Base-by-base conservation (phyloP, 768 basidiomycete species). In the Clavulina sp. region DNA sequence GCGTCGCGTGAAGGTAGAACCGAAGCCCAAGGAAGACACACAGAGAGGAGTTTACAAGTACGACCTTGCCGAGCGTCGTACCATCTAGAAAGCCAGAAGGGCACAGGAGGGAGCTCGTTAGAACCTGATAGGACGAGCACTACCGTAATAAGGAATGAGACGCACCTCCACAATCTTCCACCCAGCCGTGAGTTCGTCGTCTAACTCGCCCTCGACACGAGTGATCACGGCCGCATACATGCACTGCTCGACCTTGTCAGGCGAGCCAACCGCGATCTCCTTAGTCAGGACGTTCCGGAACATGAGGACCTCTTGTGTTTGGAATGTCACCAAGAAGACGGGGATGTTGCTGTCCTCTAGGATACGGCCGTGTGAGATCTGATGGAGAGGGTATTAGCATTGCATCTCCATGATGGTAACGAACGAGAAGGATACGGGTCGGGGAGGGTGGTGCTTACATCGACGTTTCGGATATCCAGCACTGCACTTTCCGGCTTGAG, bases 151-250 rank as follows among this genome's bases (percentile, higher is more conserved):
- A n/a, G n/a, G n/a, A n/a, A n/a, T n/a, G n/a, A 41, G 36, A 67
- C 76, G 48, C 62, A 91, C 89, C 80, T 97, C 93, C 26, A 96
- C 74, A 49, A 97, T 77, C 66, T 96, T 97, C 93, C 95, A 99
- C 9, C 95, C 95, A 40, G 87, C 91, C 0, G 95, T 99, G 41
- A 95, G 71, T 64, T 91, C 86, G 62, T 97, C 85, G 28, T 78
- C 79, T 56, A 96, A 68, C 62, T 96, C 88, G 59, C 82, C 81
- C 61, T 86, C 81, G 29, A 88, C 68, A 26, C 92, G 77, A 18
- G 92, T 96, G 54, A 99, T 66, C 1, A 87, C 91, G 24, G 89
- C 88, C 18, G 84, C 84, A 63, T 99, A 99, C 21, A 77, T 78
- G 60, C 88, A 92, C 62, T 92, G 86, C 66, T 95, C 89, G 29